These are phyloP conservation scores for Glycine soja DNA, from an alignment of 306 rosid species.

Conservation along the genomic window DNA sequence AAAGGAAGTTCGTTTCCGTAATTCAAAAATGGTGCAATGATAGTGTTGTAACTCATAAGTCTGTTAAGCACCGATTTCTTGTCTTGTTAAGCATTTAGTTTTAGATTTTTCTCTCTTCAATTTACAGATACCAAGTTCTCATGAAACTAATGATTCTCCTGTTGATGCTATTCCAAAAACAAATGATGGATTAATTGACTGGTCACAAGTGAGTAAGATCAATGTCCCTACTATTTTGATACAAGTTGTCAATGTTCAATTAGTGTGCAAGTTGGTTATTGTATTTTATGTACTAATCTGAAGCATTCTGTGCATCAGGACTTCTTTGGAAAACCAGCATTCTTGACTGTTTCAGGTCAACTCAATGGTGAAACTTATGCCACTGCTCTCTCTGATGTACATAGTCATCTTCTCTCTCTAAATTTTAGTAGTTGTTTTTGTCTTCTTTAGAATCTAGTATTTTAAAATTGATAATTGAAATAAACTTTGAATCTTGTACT, in stretches of 20 bases:
- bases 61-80: neutral
- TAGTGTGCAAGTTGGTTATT: constrained; percentile 11
- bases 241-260: constrained; percentile 24
- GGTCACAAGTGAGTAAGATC: constrained; percentile 84
- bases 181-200: constrained; percentile 75
- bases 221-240: constrained; percentile 38
- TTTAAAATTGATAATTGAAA: constrained; percentile 39
- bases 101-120: constrained; percentile 31
- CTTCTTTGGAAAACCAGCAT: constrained; percentile 94
- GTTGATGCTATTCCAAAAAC: constrained; percentile 76
- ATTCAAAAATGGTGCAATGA: constrained; percentile 32
- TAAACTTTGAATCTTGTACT: constrained; percentile 34
- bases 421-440: neutral
- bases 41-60: no score
- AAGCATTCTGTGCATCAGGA: constrained; percentile 64
- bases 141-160: constrained; percentile 71
- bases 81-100: constrained; percentile 11
- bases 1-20: constrained; percentile 6
- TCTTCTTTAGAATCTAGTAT: constrained; percentile 35
- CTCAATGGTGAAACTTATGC: constrained; percentile 98
- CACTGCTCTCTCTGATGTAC: constrained; percentile 95
- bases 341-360: constrained; percentile 96
- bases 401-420: neutral
- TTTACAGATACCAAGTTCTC: constrained; percentile 80
- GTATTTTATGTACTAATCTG: constrained; percentile 40